Base-by-base conservation (phyloP, 495 filamentous ascomycete genomes). In the Xylaria cubensis region DNA sequence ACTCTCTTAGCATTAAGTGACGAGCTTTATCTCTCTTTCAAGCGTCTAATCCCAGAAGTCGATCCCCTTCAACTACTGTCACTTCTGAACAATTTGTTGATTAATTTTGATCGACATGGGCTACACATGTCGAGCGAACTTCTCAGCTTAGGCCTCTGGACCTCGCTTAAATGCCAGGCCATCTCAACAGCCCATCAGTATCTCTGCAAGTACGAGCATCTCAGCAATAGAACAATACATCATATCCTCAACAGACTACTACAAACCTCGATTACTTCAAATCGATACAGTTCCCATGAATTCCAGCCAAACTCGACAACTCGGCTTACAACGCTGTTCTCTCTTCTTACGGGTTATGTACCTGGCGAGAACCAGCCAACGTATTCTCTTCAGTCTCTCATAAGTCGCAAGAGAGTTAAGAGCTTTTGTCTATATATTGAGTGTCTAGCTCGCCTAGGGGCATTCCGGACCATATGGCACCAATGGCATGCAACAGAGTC, bases 391-490 rank as follows among this genome's bases (percentile, higher is more conserved):
- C 39, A 15, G 6, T 67, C 62, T n/a, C 32, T 63, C 64, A 24
- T 74, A 13, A 34, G 12, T 9, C 34, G 29, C 21, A 24, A 39
- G 2, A 41, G 10, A 26, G 12, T 41, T 13, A 19, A 19, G 0
- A 56, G 13, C 42, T 67, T 63, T 19, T 62, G 15, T 19, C 21
- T 39, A 32, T 77, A 80, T 24, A 15, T 79, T 26, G 12, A 61
- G 21, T 73, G 69, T 36, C 73, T 80, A 19, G 75, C 73, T 19
- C 73, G 73, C 32, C 66, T 80, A 3, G 75, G 79, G 26, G 77
- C 77, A 1, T 73, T 76, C 39, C 74, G 75, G 44, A 75, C 77
- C 2, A 58, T 80, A 69, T 76, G 76, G 75, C 53, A 77, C 55
- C 41, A 77, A n/a, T 72, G 73, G 72, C 74, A 69, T 17, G 50